Base-by-base conservation (phyloP, 768 basidiomycete species). In the Pholiota molesta region DNA sequence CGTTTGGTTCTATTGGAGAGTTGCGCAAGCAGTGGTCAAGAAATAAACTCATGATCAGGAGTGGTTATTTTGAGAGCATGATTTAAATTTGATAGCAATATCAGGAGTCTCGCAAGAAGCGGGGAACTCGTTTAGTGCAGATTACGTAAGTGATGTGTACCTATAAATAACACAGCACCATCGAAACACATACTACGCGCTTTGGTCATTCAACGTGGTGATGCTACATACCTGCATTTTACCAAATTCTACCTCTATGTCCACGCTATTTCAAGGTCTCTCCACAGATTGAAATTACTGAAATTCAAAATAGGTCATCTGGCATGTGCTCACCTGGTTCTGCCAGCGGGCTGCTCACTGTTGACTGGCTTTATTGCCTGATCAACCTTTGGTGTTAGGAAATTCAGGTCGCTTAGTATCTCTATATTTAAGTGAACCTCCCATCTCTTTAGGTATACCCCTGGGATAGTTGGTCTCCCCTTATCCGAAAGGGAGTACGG, bases 401-500 rank as follows among this genome's bases (percentile, higher is more conserved):
- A 35, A 44, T 44, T 44, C 5, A 44, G 9, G 21, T 19, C 17
- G 42, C 42, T 44, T 49, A 26, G 35, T 23, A 49, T 49, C n/a
- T 49, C 47, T 26, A 13, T 49, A 26, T 49, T 49, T 13, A 49
- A 21, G 47, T 49, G 47, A 49, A 49, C 19, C 21, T 49, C 47
- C 47, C 47, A 49, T 23, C 23, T 49, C 19, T 49, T 49, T 49
- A 23, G 23, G 47, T 21, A 21, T 21, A 23, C 19, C 47, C 47
- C 19, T 49, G 23, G 47, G 47, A 49, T 49, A 49, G 14, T 26
- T 26, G 47, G 19, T n/a, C 16, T 11, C 21, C 16, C 17, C 55
- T 40, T 56, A 40, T 55, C 54, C 54, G 39, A 55, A 55, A 35
- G 54, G 54, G 37, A 40, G 55, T 21, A 44, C 13, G 28, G 11